Evolutionary conservation across 805 yeast genomes (phyloP), one percentile per base, ranked within the genome.

Genomic region (Ogataea populi-albae): DNA sequence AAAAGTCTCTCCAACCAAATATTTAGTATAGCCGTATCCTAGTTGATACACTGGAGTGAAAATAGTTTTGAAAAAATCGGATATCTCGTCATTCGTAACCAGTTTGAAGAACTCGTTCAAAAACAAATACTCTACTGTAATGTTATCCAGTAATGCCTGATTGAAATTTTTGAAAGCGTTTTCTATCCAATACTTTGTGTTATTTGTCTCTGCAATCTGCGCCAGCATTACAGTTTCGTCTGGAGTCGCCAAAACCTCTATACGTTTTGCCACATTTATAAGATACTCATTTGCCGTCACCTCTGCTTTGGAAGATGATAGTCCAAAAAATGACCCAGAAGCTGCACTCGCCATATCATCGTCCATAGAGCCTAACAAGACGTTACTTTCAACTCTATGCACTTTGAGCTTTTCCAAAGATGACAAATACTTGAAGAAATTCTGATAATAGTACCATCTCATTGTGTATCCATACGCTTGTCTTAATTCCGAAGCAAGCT

Each of bases 371-470:
- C 56, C 55, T 8, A 53, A 32, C 6, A 49, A 32, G 7, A 49
- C 43, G 28, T 41, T 66, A 38, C 65, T 69, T 43, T 81, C 93
- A 6, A 81, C 73, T 16, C 62, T 61, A 34, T 70, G 68, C 12
- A 80, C 45, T 27, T 71, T 75, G 40, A 87, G 59, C 46, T 77
- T 77, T 41, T 84, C 84, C 33, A 89, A 60, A 1, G 94, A 78
- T 42, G 80, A 75, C 24, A 81, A 59, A 61, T 88, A 89, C 44
- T 88, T 76, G 12, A 81, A 78, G 53, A 89, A 91, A 47, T 84
- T 75, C 38, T 82, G 73, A 39, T 73, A 69, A 57, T 93, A 93
- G 63, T 91, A 93, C 98, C 98, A 93, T 50, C 75, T 69, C 86
- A 93, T 89, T 3, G 98, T 91, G 51, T 79, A 79, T 14, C 80